phyloP scores from a whole-genome alignment of 2,329 filamentous ascomycete species.

The Calonectria ilicicola region DNA sequence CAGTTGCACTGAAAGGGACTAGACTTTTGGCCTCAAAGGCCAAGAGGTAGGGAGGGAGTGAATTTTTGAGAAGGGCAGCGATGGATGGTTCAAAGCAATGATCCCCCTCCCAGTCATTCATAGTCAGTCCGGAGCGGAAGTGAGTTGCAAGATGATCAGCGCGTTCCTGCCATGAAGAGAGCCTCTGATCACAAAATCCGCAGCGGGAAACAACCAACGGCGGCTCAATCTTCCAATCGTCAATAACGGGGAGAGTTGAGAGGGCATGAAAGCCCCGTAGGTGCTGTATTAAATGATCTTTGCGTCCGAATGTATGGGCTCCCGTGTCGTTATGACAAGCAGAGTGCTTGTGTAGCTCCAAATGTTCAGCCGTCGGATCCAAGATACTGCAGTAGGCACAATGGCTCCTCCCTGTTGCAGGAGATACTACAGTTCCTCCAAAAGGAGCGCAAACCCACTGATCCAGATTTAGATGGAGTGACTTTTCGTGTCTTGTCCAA shows the following conservation, averaged over 20 bases:
- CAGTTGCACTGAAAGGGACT: slow-evolving; percentile 37
- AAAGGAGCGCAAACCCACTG: slow-evolving; percentile 57
- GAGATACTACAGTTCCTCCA: slow-evolving; percentile 47
- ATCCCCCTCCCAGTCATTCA: slow-evolving; percentile 42
- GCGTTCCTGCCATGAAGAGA: slow-evolving; percentile 34
- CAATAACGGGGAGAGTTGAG: slow-evolving; percentile 56
- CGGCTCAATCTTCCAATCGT: slow-evolving; percentile 36
- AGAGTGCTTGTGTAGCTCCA: slow-evolving; percentile 50
- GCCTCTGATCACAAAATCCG: slow-evolving; percentile 38
- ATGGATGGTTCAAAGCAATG: slow-evolving; percentile 36
- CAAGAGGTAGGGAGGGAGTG: slow-evolving; percentile 39
- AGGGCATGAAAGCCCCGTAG: slow-evolving; percentile 32
- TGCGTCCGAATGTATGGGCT: slow-evolving; percentile 48
- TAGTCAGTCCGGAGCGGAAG: slow-evolving; percentile 37
- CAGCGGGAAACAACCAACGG: slow-evolving; percentile 35
- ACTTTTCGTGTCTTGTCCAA: slow-evolving; percentile 63
- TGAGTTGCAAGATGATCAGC: slow-evolving; percentile 40
- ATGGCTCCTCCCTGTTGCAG: slow-evolving; percentile 37
- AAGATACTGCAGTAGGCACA: slow-evolving; percentile 53
- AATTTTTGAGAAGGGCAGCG: slow-evolving; percentile 31
- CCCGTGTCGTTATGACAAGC: slow-evolving; percentile 61
- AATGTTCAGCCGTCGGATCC: slow-evolving; percentile 47
- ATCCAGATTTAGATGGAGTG: slow-evolving; percentile 58
- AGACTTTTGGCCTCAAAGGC: slow-evolving; percentile 29
- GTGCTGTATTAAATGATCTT: slow-evolving; percentile 58